Base-by-base conservation (phyloP, 2,329 filamentous ascomycete genomes). In the Madurella mycetomatis region DNA sequence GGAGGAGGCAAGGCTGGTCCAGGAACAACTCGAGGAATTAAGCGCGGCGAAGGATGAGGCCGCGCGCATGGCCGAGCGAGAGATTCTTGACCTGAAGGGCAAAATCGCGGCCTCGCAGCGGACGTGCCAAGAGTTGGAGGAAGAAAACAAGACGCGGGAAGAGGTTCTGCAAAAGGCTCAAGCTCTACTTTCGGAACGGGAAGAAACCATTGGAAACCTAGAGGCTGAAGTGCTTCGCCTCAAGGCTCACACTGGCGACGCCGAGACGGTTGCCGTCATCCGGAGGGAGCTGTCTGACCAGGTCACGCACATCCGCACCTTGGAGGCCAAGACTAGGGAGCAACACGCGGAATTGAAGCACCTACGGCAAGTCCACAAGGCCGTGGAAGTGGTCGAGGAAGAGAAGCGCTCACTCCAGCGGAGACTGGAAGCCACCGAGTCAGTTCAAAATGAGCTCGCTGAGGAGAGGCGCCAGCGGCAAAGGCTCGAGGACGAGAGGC, bases 311-410 rank as follows among this genome's bases (percentile, higher is more conserved):
- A 95, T 96, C 60, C 85, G 90, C 55, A 85, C 83, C 31, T 76
- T 99, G 2, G 94, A 99, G 68, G 79, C 82, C 1, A 83, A 83
- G 37, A 96, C 90, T 59, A 80, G 89, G 19, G 90, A 95, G 47
- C 89, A 96, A 66, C 76, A 83, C 13, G 72, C 79, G 0, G 92
- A 99, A 67, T 73, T 99, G 37, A 90, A 88, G 63, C 87, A 91
- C 62, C 79, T 95, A 39, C 86, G 91, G 13, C 88, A 91, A 61
- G 74, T 87, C 3, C 86, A 91, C 68, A 92, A 89, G 71, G 90
- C 88, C n/a, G 86, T 96, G 1, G 90, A 96, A 66, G 82, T 99
- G 2, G 88, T 97, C 0, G 91, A 99, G 67, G 94, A 99, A 69
- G 91, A 99, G 74, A 97, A 97, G 76, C 80, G 89, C 58, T 83